A percentile compares a stretch with the other conserved stretches of the same genome.
Evolutionary conservation across 2,329 filamentous ascomycete species (phyloP).

Genomic region (Coniochaeta ligniaria): DNA sequence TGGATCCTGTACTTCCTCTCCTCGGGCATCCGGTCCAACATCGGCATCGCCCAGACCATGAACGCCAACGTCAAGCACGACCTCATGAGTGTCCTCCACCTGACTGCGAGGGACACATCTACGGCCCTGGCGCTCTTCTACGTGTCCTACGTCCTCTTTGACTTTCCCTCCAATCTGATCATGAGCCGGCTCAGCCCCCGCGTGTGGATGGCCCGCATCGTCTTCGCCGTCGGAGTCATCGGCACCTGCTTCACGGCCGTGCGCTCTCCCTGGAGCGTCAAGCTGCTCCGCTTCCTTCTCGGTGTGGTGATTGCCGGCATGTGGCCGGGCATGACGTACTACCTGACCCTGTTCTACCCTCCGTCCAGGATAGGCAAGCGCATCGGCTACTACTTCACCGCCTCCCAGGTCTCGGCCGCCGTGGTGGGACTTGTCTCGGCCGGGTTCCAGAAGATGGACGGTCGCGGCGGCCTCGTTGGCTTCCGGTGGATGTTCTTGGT

Average conservation of each 20-base stretch:
- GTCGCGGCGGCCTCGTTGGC: constrained; percentile 64
- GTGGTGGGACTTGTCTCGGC: constrained; percentile 86
- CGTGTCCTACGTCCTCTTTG: constrained; percentile 85
- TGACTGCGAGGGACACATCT: constrained; percentile 71
- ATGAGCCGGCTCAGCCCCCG: constrained; percentile 82
- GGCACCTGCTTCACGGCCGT: constrained; percentile 80
- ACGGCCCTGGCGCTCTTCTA: constrained; percentile 85
- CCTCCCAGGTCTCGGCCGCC: constrained; percentile 79
- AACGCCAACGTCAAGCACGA: constrained; percentile 66
- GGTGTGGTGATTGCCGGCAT: constrained; percentile 86
- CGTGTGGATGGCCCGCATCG: constrained; percentile 88
- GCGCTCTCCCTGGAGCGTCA: constrained; percentile 75
- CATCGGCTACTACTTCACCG: constrained; percentile 85
- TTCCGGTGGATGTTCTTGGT: constrained; percentile 92
- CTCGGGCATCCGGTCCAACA: constrained; percentile 85
- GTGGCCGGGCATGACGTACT: constrained; percentile 95
- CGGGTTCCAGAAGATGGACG: constrained; percentile 89
- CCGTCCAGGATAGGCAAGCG: constrained; percentile 79
- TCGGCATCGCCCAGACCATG: constrained; percentile 93
- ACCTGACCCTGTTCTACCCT: constrained; percentile 86
- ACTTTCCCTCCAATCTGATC: constrained; percentile 79
- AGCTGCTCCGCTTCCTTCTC: constrained; percentile 78
- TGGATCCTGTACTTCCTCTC: constrained; percentile 90
- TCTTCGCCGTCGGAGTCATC: constrained; percentile 78
- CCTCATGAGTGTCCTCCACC: constrained; percentile 61